Evolutionary conservation across 371 early-diverging fungal genomes (phyloP), one percentile per base, ranked within the genome.

Genomic region (Batkoa obscura): DNA sequence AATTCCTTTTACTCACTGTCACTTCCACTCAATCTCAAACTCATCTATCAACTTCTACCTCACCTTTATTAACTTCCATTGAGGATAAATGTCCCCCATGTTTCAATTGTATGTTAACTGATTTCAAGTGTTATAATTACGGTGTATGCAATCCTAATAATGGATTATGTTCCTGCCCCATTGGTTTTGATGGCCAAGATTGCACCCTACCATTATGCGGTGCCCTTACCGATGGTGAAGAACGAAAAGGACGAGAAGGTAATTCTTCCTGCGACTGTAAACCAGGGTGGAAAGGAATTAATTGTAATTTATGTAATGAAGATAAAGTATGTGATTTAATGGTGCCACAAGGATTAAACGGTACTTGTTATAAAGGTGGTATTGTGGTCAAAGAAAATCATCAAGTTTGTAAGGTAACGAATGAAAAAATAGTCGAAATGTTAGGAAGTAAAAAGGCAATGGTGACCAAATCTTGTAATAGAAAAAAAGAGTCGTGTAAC

Each of bases 181-280:
- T 77, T 12, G 94, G 94, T 8, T 94, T 86, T 66, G 90, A 89
- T 12, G 91, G 90, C n/a, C 78, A 83, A 45, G 85, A 89, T 57
- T 94, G 94, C 60, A 65, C 77, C 42, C 64, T n/a, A 52, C 43
- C 49, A 79, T 78, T 81, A 23, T 83, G 83, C 58, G 79, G 81
- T 55, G 77, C 73, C 3, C 62, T 85, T 9, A 64, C 79, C 1
- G 83, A 83, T 59, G 81, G 80, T 13, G 74, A 80, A 10, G 72
- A 88, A 56, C 68, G 66, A 5, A 73, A 76, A 33, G 74, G 84
- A 56, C 65, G 64, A 2, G 66, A 68, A 35, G 73, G 68, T 23
- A 3, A 35, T 5, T 15, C 35, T 12, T 65, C 73, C 37, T 86
- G 90, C 58, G 66, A 75, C 32, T 93, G 94, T 64, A 77, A 80